phyloP scores from a whole-genome alignment of 2,329 filamentous ascomycete species.

The Colletotrichum sp. region DNA sequence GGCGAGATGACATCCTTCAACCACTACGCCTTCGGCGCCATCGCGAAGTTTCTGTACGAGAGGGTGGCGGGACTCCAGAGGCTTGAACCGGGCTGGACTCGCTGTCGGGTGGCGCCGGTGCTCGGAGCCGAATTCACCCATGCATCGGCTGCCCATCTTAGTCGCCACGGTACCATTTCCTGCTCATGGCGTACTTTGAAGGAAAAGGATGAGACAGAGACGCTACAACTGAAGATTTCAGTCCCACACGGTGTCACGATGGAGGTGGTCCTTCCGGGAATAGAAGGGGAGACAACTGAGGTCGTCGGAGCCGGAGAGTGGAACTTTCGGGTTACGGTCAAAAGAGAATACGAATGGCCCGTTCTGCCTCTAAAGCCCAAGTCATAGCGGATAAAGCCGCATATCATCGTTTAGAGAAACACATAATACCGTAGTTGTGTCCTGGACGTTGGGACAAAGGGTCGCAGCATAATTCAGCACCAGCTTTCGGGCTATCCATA shows the following conservation, averaged over 20 bases:
- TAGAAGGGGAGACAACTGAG: not conserved
- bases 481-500: not conserved
- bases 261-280: constrained; percentile 6
- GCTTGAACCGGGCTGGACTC: constrained; percentile 27
- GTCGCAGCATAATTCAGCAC: not conserved
- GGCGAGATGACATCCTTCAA: constrained; percentile 47
- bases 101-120: not conserved
- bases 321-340: not conserved
- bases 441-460: not conserved
- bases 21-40: constrained; percentile 44
- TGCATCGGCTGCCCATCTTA: not conserved
- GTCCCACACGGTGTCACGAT: not conserved
- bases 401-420: not conserved
- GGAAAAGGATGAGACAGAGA: not conserved
- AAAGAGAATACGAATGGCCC: not conserved
- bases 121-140: not conserved
- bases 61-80: constrained; percentile 26
- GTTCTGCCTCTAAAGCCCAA: not conserved
- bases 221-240: not conserved
- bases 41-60: constrained; percentile 40
- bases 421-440: not conserved
- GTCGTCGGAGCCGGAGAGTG: not conserved
- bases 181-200: not conserved
- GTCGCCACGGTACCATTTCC: not conserved
- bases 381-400: not conserved